These are phyloP conservation scores for Jacaranda mimosifolia DNA, from an alignment of 257 asterid species.

Conservation along the genomic window DNA sequence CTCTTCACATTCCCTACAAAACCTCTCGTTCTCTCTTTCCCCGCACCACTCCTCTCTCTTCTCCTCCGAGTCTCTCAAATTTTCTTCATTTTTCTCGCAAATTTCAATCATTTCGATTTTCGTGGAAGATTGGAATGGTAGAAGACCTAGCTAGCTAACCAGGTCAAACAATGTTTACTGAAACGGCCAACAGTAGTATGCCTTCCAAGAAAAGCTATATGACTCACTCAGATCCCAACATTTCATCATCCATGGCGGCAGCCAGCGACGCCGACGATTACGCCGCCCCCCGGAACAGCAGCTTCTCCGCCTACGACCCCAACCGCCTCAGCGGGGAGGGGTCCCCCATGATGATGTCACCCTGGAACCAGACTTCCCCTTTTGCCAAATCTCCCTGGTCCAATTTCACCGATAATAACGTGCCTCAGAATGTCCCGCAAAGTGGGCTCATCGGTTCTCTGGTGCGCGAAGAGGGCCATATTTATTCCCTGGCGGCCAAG, in stretches of 20 bases:
- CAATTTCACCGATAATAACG: constrained; percentile 21
- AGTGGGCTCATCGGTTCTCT: constrained; percentile 53
- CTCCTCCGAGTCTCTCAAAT: background rate
- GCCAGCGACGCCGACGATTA: constrained; percentile 38
- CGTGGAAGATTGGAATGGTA: background rate
- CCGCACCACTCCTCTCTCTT: background rate
- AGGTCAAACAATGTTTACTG: constrained; percentile 1
- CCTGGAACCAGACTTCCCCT: constrained; percentile 58
- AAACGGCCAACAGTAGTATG: background rate
- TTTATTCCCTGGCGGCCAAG: constrained; percentile 58
- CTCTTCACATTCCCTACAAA: constrained; percentile 39
- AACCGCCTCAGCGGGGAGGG: constrained; percentile 51
- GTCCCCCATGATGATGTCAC: constrained; percentile 69
- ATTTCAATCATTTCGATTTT: background rate
- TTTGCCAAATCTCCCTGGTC: constrained; percentile 47
- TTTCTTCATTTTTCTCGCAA: constrained; percentile 12
- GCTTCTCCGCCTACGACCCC: constrained; percentile 47
- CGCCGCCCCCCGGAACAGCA: constrained; percentile 38
- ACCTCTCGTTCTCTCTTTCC: constrained; percentile 37
- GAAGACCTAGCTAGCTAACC: background rate
- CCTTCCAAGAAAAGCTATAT: constrained; percentile 20
- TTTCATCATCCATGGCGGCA: constrained; percentile 43
- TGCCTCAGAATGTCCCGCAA: constrained; percentile 35
- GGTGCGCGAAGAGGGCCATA: constrained; percentile 63
- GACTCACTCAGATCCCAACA: constrained; percentile 39